Conservation (phyloP, 140 eudicot genomes). For the Cichorium intybus region DNA sequence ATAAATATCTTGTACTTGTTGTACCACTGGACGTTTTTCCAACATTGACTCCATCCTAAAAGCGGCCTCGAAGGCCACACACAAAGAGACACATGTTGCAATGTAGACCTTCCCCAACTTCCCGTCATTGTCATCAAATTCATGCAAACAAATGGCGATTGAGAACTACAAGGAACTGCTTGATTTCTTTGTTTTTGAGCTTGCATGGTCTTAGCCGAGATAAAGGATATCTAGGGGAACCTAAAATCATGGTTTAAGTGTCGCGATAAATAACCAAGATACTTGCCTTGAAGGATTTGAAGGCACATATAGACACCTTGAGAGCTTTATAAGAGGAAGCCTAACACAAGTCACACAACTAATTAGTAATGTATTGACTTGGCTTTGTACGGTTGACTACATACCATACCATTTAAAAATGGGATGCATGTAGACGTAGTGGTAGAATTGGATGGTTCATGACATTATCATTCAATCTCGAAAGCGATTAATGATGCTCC, state of each 20-base stretch:
- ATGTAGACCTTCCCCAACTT: slow-evolving; percentile 49
- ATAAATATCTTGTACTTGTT: too few relatives aligned
- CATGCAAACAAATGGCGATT: slow-evolving; percentile 80
- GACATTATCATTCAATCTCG: slow-evolving; percentile 55
- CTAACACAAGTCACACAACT: slow-evolving; percentile 83
- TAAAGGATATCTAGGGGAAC: slow-evolving; percentile 65
- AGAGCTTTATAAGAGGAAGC: slow-evolving; percentile 60
- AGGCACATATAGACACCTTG: slow-evolving; percentile 68
- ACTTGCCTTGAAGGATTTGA: slow-evolving; percentile 98
- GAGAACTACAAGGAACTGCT: slow-evolving; percentile 87
- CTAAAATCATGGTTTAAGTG: slow-evolving; percentile 89
- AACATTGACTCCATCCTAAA: slow-evolving; percentile 43
- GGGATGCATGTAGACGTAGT: slow-evolving; percentile 65
- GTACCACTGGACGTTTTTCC: too few relatives aligned
- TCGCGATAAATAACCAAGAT: slow-evolving; percentile 87
- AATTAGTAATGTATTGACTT: slow-evolving; percentile 65
- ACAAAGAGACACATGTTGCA: slow-evolving; percentile 52
- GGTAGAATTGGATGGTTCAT: slow-evolving; percentile 80
- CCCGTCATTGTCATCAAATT: slow-evolving; percentile 50
- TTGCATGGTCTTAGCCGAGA: slow-evolving; percentile 77
- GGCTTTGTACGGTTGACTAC: slow-evolving; percentile 62
- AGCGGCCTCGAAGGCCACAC: slow-evolving; percentile 66
- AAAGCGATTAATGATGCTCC: slow-evolving; percentile 76
- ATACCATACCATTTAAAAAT: slow-evolving; percentile 48
- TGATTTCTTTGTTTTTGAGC: slow-evolving; percentile 83